A percentile compares a stretch with the other conserved stretches of the same genome.
These are phyloP conservation scores for Spongiforma sp. DNA, from an alignment of 1,284 basidiomycete species.

Conservation along the genomic window DNA sequence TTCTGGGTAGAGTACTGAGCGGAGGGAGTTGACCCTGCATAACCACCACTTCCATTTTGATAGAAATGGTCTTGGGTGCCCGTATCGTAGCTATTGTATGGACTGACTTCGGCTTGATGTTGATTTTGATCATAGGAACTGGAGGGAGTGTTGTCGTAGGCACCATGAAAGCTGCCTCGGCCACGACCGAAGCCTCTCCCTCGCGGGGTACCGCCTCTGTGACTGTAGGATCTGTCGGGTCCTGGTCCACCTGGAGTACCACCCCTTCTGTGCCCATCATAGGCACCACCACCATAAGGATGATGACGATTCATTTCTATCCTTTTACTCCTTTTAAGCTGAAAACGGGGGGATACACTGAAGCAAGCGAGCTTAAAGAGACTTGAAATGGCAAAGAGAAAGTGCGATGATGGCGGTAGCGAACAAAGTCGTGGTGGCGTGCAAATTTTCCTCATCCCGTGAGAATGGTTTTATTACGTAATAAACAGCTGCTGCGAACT, in stretches of 20 bases:
- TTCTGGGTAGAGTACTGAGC: conserved; percentile 49
- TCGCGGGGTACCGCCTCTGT: conserved; percentile 63
- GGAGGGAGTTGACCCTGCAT: conserved; percentile 51
- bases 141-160: conserved; percentile 52
- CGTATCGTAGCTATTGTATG: conserved; percentile 71
- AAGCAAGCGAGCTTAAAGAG: conserved; percentile 35
- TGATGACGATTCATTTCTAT: conserved; percentile 82
- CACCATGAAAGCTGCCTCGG: conserved; percentile 57
- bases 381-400: conserved; percentile 23
- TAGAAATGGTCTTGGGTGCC: conserved; percentile 66
- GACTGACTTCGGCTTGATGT: conserved; percentile 60
- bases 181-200: conserved; percentile 71
- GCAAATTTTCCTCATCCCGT: conserved; percentile 37
- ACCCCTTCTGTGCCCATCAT: conserved; percentile 69
- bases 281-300: conserved; percentile 72
- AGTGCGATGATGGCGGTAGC: conserved; percentile 34
- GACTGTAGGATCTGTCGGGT: conserved; percentile 74
- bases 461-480: conserved; percentile 35
- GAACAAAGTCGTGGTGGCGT: conserved; percentile 13
- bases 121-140: conserved; percentile 66
- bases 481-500: conserved; percentile 11
- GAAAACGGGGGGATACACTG: conserved; percentile 36
- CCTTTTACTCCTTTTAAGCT: conserved; percentile 30
- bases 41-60: conserved; percentile 57
- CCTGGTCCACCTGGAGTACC: conserved; percentile 67